Evolutionary conservation across 257 asterid species (phyloP), one percentile per base, ranked within the genome.

Genomic region (Vinca minor): DNA sequence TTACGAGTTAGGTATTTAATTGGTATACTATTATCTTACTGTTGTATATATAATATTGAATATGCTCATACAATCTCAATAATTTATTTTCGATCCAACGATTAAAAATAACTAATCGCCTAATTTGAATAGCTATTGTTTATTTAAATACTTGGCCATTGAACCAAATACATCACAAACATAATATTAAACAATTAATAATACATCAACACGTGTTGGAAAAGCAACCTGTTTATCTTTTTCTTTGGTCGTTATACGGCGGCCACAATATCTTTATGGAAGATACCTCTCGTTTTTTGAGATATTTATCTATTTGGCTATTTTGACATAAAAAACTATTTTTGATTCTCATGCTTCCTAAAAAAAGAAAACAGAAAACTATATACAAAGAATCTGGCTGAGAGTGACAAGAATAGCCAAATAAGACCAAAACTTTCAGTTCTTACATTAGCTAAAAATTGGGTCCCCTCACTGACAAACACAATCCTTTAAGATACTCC

Each of bases 181-280:
- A n/a, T n/a, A n/a, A n/a, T n/a, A n/a, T n/a, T n/a, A n/a, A n/a
- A n/a, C n/a, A n/a, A n/a, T n/a, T n/a, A n/a, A n/a, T n/a, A n/a
- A n/a, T n/a, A n/a, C n/a, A n/a, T n/a, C n/a, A n/a, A n/a, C n/a
- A n/a, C n/a, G n/a, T n/a, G n/a, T n/a, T n/a, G n/a, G n/a, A n/a
- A n/a, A n/a, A n/a, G n/a, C n/a, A n/a, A n/a, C n/a, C n/a, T n/a
- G n/a, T n/a, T n/a, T n/a, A n/a, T n/a, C 59, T 52, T 55, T 31
- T 54, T 28, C 63, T 39, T 69, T 53, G 62, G 64, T 57, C 46
- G 20, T 60, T 61, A 61, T 69, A 39, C 60, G 68, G 64, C 74
- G 50, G 74, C 73, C 57, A 23, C 41, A 38, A 39, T 31, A 44
- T 55, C 31, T 42, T 31, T 29, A 29, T 21, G 4, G 39, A 45